These are phyloP conservation scores for Podaxis mareebaensis DNA, from an alignment of 768 basidiomycete species.

Conservation along the genomic window DNA sequence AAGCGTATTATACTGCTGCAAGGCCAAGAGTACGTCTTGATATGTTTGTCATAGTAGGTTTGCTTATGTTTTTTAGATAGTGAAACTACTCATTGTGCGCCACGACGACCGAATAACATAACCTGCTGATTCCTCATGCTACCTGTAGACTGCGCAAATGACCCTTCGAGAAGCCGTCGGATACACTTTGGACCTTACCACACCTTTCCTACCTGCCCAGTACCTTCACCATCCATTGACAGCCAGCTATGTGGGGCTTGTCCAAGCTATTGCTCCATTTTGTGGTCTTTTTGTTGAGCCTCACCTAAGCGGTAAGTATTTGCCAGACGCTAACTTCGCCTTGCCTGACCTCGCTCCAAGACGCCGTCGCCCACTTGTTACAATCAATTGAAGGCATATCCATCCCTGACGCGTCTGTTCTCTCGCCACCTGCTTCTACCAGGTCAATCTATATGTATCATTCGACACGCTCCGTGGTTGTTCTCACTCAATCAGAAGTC, in stretches of 20 bases:
- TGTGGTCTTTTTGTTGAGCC: slow-evolving; percentile 34
- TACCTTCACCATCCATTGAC: slow-evolving; percentile 33
- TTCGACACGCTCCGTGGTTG: neutral
- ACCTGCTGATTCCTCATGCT: neutral
- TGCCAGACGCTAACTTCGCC: neutral
- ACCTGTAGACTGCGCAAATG: slow-evolving; percentile 35
- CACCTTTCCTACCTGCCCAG: slow-evolving; percentile 31
- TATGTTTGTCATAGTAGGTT: neutral
- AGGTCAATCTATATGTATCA: neutral
- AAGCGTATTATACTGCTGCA: slow-evolving; percentile 54
- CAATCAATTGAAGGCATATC: slow-evolving; percentile 10
- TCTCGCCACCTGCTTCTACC: neutral
- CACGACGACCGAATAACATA: neutral
- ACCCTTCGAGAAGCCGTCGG: slow-evolving; percentile 34
- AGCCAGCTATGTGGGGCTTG: slow-evolving; percentile 34
- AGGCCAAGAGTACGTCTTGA: slow-evolving; percentile 45
- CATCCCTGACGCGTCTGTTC: neutral
- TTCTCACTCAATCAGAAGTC: slow-evolving; percentile 8
- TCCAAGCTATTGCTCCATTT: slow-evolving; percentile 31
- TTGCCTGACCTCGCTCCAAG: slow-evolving; percentile 3
- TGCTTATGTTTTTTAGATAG: slow-evolving; percentile 37
- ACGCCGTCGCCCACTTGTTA: slow-evolving; percentile 12
- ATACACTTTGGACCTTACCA: slow-evolving; percentile 19
- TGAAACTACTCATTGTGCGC: slow-evolving; percentile 48
- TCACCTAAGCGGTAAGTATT: slow-evolving; percentile 30